Conservation (phyloP, 2,329 filamentous ascomycete species). For the Penicillium sp. region DNA sequence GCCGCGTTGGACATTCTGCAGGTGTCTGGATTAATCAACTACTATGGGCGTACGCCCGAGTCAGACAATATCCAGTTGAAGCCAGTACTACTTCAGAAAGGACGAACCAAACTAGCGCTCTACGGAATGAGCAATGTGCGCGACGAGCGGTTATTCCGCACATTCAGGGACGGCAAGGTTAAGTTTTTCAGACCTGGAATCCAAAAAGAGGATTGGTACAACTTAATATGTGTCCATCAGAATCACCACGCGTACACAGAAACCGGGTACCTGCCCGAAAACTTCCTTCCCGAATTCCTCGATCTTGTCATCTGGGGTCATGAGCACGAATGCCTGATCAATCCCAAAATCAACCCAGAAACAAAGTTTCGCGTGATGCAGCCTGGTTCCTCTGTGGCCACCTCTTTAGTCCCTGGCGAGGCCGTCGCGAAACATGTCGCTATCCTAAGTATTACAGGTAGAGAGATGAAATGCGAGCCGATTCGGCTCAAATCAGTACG, state of each 20-base stretch:
- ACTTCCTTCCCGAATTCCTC: conserved; percentile 87
- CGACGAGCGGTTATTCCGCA: conserved; percentile 92
- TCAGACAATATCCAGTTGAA: conserved; percentile 93
- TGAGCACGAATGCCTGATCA: conserved; percentile 93
- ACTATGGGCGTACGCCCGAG: conserved; percentile 90
- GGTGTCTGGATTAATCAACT: conserved; percentile 89
- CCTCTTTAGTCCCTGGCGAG: conserved; percentile 87
- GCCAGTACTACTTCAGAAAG: conserved; percentile 91
- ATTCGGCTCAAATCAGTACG: conserved; percentile 86
- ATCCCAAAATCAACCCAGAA: conserved; percentile 80
- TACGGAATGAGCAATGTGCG: conserved; percentile 96
- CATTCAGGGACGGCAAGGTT: conserved; percentile 89
- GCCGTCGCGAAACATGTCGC: conserved; percentile 90
- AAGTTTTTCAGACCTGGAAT: conserved; percentile 86
- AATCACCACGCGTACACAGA: conserved; percentile 92
- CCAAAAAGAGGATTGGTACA: conserved; percentile 91
- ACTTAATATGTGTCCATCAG: conserved; percentile 91
- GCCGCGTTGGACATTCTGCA: conserved; percentile 91
- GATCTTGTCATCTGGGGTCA: conserved; percentile 96
- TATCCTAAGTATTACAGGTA: conserved; percentile 81
- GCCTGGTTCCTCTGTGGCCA: conserved; percentile 93
- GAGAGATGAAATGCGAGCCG: conserved; percentile 77
- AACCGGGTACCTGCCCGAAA: conserved; percentile 93
- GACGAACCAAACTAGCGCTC: conserved; percentile 85
- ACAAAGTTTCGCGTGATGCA: conserved; percentile 96